phyloP scores from a whole-genome alignment of 371 early-diverging fungal species.

The Entomophthora muscae region DNA sequence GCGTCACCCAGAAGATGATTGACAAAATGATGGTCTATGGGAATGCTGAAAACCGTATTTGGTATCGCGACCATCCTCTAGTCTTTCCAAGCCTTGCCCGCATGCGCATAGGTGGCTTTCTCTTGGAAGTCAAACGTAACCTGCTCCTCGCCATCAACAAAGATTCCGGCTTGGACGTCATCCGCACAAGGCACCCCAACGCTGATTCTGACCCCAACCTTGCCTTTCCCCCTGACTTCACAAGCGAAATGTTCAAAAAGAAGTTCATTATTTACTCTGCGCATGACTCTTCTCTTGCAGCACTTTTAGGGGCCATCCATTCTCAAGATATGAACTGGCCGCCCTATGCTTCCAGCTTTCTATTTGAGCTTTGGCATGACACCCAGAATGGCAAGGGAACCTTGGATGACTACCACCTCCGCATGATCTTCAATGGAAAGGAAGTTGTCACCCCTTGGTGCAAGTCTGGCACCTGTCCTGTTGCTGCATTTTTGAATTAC shows the following conservation, averaged over 20 bases:
- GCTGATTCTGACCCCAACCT: not conserved
- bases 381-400: not conserved
- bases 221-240: not conserved
- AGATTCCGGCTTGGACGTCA: not conserved
- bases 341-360: conserved; percentile 33
- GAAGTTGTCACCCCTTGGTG: conserved; percentile 25
- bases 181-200: not conserved
- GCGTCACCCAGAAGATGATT: conserved; percentile 12
- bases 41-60: conserved; percentile 16
- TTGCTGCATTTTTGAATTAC: conserved; percentile 1
- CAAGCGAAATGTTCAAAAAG: not conserved
- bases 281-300: conserved; percentile 29
- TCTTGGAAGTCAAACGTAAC: conserved; percentile 23
- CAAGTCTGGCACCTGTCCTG: conserved; percentile 11
- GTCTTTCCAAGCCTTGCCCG: conserved; percentile 16
- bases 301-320: conserved; percentile 23
- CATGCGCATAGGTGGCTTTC: conserved; percentile 25
- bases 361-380: conserved; percentile 34
- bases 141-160: conserved; percentile 18
- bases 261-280: conserved; percentile 27
- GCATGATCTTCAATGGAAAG: conserved; percentile 30
- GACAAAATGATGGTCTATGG: conserved; percentile 17
- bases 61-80: conserved; percentile 19
- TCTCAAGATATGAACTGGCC: conserved; percentile 29
- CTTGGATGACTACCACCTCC: conserved; percentile 18